These are phyloP conservation scores for Aureobasidium sp. DNA, from an alignment of 2,329 filamentous ascomycete genomes.

Conservation along the genomic window DNA sequence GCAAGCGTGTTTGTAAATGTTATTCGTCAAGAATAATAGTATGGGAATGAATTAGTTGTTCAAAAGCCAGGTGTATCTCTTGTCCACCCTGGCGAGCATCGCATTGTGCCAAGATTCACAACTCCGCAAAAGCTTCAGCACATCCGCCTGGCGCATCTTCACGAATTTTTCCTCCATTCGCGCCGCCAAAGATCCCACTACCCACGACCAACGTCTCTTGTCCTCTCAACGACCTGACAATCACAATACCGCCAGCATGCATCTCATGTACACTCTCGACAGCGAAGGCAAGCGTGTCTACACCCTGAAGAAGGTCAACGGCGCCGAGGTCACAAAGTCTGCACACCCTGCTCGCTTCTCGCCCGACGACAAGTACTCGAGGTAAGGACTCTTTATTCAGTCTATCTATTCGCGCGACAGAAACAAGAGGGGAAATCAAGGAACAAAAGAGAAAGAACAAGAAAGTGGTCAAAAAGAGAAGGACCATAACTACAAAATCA, in stretches of 20 bases:
- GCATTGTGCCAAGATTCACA: background rate
- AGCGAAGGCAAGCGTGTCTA: slow-evolving; percentile 79
- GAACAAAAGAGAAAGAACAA: no score
- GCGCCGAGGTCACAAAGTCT: slow-evolving; percentile 84
- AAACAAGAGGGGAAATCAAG: background rate
- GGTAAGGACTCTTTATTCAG: slow-evolving; percentile 34
- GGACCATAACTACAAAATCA: background rate
- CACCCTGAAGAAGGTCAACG: slow-evolving; percentile 83
- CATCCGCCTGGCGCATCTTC: background rate
- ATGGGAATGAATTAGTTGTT: no score
- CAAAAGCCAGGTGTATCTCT: background rate
- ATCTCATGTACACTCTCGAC: slow-evolving; percentile 83
- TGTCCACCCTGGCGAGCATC: background rate
- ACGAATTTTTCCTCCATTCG: slow-evolving; percentile 3
- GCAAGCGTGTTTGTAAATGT: background rate
- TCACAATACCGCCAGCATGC: slow-evolving; percentile 40
- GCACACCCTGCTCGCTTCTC: slow-evolving; percentile 95
- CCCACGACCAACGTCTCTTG: background rate
- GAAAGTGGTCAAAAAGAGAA: background rate
- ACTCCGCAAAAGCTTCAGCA: slow-evolving; percentile 1
- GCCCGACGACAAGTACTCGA: slow-evolving; percentile 96
- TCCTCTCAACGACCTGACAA: background rate
- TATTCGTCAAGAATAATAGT: background rate
- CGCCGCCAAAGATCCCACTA: background rate
- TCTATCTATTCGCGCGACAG: background rate